Conservation (phyloP, 192 early-diverging fungal genomes). For the Mortierella hygrophila region DNA sequence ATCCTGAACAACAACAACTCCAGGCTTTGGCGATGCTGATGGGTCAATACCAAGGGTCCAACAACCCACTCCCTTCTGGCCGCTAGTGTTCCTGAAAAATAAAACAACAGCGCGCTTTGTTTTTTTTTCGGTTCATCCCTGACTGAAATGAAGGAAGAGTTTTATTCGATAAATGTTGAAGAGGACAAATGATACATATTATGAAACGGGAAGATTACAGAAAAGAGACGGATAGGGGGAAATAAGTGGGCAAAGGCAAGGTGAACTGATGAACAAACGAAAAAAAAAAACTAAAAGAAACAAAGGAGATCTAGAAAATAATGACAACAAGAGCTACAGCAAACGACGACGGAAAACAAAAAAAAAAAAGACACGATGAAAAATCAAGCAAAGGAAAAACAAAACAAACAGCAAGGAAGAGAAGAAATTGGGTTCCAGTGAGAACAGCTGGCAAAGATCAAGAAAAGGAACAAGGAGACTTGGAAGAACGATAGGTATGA, state of each 20-base stretch:
- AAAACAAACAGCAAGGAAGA: background rate
- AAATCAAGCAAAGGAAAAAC: background rate
- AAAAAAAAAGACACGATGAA: background rate
- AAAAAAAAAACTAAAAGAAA: constrained; percentile 7
- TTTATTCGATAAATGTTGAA: too few species aligned
- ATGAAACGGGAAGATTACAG: background rate
- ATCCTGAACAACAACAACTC: constrained; percentile 17
- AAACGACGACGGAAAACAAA: background rate
- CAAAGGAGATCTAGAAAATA: background rate
- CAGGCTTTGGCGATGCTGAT: constrained; percentile 12
- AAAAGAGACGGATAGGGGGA: background rate
- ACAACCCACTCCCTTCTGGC: background rate
- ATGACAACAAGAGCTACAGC: background rate
- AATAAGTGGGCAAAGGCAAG: background rate
- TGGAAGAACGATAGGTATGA: background rate
- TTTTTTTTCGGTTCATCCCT: background rate
- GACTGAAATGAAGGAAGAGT: background rate
- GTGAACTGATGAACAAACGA: background rate
- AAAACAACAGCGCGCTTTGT: background rate
- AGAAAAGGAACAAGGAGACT: background rate
- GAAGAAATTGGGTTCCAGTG: background rate
- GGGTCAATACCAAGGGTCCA: constrained; percentile 1
- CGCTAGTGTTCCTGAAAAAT: background rate
- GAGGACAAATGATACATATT: background rate
- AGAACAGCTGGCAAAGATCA: background rate